Evolutionary conservation across 2,329 filamentous ascomycete species (phyloP).

Genomic region (Cordyceps fumosorosea): DNA sequence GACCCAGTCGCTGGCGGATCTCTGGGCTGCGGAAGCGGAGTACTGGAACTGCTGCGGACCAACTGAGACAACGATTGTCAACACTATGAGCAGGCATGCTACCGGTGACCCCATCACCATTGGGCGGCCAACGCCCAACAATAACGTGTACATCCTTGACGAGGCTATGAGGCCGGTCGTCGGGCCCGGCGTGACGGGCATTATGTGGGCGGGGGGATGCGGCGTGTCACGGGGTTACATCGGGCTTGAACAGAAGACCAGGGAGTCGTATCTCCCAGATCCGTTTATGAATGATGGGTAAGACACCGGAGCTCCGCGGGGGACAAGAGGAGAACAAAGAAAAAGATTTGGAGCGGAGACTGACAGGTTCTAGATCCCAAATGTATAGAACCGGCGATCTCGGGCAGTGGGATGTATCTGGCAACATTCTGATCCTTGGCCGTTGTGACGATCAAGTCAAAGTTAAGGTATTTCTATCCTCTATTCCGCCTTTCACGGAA

Average conservation of each 20-base stretch:
- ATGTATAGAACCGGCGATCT: conserved; percentile 59
- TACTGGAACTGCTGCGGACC: conserved; percentile 55
- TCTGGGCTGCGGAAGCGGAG: conserved; percentile 42
- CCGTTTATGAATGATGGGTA: conserved; percentile 46
- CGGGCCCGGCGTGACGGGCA: conserved; percentile 38
- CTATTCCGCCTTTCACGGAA: background rate
- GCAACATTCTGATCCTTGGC: conserved; percentile 48
- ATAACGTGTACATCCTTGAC: conserved; percentile 48
- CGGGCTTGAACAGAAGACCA: conserved; percentile 44
- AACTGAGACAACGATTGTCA: conserved; percentile 54
- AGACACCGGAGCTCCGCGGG: background rate
- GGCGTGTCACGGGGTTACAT: conserved; percentile 52
- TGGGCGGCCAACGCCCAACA: conserved; percentile 50
- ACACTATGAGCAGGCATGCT: conserved; percentile 47
- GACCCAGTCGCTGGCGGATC: conserved; percentile 44
- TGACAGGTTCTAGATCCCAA: conserved; percentile 26
- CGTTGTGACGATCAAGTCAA: conserved; percentile 57
- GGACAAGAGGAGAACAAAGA: background rate
- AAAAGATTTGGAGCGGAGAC: background rate
- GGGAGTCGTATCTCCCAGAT: conserved; percentile 42
- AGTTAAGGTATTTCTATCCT: conserved; percentile 37
- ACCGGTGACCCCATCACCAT: conserved; percentile 43
- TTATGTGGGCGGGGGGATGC: conserved; percentile 51
- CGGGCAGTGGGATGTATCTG: conserved; percentile 46
- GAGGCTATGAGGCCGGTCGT: conserved; percentile 36